Base-by-base conservation (phyloP, 805 yeast genomes). In the Candida glaebosa region DNA sequence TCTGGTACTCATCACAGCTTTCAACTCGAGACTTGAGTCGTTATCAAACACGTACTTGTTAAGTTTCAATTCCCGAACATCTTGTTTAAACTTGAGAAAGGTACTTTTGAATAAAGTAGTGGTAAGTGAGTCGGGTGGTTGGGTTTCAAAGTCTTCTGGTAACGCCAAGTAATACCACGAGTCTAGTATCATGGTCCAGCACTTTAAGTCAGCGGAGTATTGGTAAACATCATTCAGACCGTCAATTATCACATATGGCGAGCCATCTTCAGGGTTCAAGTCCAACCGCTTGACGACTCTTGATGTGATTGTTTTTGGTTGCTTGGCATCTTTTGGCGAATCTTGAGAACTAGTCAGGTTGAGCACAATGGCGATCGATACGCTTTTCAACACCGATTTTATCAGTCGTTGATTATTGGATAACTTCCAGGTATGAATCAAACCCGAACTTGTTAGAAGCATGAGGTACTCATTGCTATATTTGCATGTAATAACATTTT, bases 351-450 rank as follows among this genome's bases (percentile, higher is more conserved):
- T 50, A 8, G 54, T 45, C 22, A 54, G 45, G 52, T 78, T 78
- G 41, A 81, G 50, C 2, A 80, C 61, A 0, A 82, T 72, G 0
- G 86, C 78, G 18, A 82, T 46, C 2, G 84, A 75, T 1, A 78
- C 63, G 1, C 71, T 73, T 24, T 57, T 57, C 26, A 76, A 44
- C 0, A 75, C 39, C 2, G 60, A 63, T 22, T 54, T 52, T 19
- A 69, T 43, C 8, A 38, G 36, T 12, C 46, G 52, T 4, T 48
- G 45, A 5, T 46, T 47, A 2, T 33, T 16, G 5, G 58, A 53
- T n/a, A 81, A 44, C 45, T 75, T 62, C 82, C 82, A 82, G 2
- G 69, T 59, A 52, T 71, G 72, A 1, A 80, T 39, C 34, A 75
- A 54, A 3, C 81, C 83, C n/a, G 64, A 61, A 32, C 69, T 69